These are phyloP conservation scores for Chaetomiaceae sp. DNA, from an alignment of 2,329 filamentous ascomycete species.

Conservation along the genomic window DNA sequence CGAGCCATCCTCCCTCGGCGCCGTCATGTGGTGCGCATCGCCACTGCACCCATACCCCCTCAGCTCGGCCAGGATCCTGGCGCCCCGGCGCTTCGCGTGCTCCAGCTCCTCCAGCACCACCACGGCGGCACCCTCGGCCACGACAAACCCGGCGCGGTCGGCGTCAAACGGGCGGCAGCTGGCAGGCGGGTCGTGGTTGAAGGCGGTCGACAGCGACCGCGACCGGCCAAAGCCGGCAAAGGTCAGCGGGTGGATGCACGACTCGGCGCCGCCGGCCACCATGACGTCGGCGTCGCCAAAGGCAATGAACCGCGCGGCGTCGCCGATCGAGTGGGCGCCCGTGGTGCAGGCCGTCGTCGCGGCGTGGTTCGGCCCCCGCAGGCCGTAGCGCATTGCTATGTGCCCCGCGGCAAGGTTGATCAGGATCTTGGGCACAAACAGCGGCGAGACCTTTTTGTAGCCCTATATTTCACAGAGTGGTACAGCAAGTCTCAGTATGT, in stretches of 20 bases:
- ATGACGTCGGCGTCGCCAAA: slow-evolving; percentile 90
- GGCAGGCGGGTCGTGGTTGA: slow-evolving; percentile 64
- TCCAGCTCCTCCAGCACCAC: slow-evolving; percentile 84
- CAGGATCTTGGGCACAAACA: slow-evolving; percentile 88
- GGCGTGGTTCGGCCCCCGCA: slow-evolving; percentile 87
- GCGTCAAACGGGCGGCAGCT: slow-evolving; percentile 86
- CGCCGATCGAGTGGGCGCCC: slow-evolving; percentile 88
- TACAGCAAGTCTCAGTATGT: slow-evolving; percentile 2
- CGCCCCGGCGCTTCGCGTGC: slow-evolving; percentile 75
- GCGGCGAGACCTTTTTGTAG: slow-evolving; percentile 85
- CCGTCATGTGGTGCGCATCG: slow-evolving; percentile 91
- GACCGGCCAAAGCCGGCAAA: slow-evolving; percentile 88
- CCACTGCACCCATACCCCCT: slow-evolving; percentile 85
- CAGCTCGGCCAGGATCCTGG: slow-evolving; percentile 82
- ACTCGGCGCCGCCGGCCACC: slow-evolving; percentile 91
- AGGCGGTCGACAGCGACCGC: slow-evolving; percentile 76
- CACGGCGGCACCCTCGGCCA: slow-evolving; percentile 86
- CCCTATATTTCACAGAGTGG: slow-evolving; percentile 50
- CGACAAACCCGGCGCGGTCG: slow-evolving; percentile 78
- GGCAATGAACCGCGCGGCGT: slow-evolving; percentile 89
- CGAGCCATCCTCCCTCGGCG: slow-evolving; percentile 74
- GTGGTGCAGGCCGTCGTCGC: slow-evolving; percentile 95
- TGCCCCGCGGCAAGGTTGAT: slow-evolving; percentile 96
- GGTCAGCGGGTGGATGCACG: slow-evolving; percentile 90
- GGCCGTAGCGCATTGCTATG: slow-evolving; percentile 85